phyloP scores from a whole-genome alignment of 352 stramenopile genomes.

The Globisporangium lucens region DNA sequence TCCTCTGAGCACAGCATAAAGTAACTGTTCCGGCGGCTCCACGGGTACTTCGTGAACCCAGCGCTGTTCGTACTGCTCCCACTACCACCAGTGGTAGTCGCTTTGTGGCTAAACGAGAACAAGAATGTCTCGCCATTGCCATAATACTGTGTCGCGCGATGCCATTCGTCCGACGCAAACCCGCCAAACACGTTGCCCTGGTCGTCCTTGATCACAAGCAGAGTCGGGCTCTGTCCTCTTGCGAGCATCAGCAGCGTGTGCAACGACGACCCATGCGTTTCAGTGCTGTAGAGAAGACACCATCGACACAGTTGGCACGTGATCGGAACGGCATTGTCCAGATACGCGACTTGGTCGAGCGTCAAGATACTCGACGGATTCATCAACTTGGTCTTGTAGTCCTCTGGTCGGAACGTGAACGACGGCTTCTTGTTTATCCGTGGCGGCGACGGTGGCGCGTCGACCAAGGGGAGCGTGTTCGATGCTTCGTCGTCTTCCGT shows the following conservation, averaged over 20 bases:
- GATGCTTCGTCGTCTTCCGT: conserved; percentile 24
- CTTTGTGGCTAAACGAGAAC: conserved; percentile 74
- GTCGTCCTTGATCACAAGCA: conserved; percentile 81
- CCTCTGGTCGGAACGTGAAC: conserved; percentile 53
- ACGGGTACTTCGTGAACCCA: conserved; percentile 75
- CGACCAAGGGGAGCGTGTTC: conserved; percentile 15
- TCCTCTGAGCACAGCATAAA: conserved; percentile 90
- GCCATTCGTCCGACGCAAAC: conserved; percentile 79
- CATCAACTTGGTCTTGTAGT: conserved; percentile 76
- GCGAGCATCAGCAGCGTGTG: conserved; percentile 64
- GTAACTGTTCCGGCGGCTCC: conserved; percentile 89
- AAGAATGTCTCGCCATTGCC: conserved; percentile 87
- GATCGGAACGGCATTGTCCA: conserved; percentile 73
- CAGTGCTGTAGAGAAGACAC: conserved; percentile 79
- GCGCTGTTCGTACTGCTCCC: conserved; percentile 14
- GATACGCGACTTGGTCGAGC: conserved; percentile 57
- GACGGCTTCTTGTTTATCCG: conserved; percentile 48
- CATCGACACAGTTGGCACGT: conserved; percentile 80
- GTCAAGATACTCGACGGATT: conserved; percentile 69
- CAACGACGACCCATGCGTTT: conserved; percentile 71
- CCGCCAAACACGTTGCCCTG: conserved; percentile 79
- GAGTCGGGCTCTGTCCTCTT: conserved; percentile 71
- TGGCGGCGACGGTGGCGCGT: conserved; percentile 26
- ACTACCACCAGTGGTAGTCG: not conserved
- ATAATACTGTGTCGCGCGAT: conserved; percentile 82